Evolutionary conservation across 192 early-diverging fungal genomes (phyloP), one percentile per base, ranked within the genome.

Genomic region (Umbelopsis ramanniana): DNA sequence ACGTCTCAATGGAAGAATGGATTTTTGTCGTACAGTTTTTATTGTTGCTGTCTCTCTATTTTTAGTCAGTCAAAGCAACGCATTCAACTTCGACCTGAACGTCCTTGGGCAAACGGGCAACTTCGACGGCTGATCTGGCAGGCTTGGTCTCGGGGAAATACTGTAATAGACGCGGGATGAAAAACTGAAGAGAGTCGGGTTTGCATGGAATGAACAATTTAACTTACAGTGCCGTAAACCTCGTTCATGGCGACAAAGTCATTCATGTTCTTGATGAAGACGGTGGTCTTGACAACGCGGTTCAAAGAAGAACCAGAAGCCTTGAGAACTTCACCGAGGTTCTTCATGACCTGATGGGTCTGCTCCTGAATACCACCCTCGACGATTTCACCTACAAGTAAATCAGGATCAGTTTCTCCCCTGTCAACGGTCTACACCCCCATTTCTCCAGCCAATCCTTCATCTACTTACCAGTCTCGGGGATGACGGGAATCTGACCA

Each of bases 201-300:
- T 10, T 63, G 29, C 29, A 63, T 4, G 11, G 15, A 12, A 48
- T 48, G n/a, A n/a, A n/a, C n/a, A n/a, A 29, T 29, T 29, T 29
- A 29, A 63, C 68, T 72, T 79, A 92, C 89, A 76, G 89, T 84
- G 47, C 79, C 89, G 70, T 99, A 99, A 52, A 93, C 84, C 75
- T 94, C 91, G 81, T 99, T 99, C 88, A 99, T 94, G 22, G 80
- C 82, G 15, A 76, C 88, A 86, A 97, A 98, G 82, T 97, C 93
- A 79, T 94, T 93, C 87, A 93, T 93, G 76, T 89, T 88, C 82
- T 95, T 93, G 45, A 99, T 75, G 80, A 97, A 99, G 54, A 97
- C 96, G 21, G 96, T 97, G 24, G 96, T 96, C 88, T 99, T 99
- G 79, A 97, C 90, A 17, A 97, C 93, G 70, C 93, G 89, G 48